Percentiles rank a stretch among this genome's conserved stretches.
Conservation (phyloP, 2,329 filamentous ascomycete genomes). For the Curvularia lunata region DNA sequence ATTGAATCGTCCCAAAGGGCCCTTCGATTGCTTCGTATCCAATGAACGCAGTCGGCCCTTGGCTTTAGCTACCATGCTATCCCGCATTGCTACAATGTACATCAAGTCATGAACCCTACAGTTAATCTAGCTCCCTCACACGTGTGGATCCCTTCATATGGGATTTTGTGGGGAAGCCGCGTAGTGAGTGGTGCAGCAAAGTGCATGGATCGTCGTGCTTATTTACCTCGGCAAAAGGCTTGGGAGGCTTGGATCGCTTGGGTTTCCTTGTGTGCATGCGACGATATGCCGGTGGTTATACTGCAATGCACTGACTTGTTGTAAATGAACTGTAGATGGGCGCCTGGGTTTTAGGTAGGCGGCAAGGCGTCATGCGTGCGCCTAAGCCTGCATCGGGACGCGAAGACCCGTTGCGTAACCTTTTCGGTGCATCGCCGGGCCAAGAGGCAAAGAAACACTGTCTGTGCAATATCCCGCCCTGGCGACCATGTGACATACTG, state of each 20-base stretch:
- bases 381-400: too few relatives aligned
- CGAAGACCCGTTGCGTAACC: constrained; percentile 1
- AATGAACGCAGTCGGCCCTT: constrained; percentile 1
- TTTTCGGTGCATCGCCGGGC: neutral
- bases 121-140: constrained; percentile 12
- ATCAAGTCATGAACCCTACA: constrained; percentile 6
- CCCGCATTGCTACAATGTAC: neutral
- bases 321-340: neutral
- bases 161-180: constrained; percentile 12
- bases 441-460: neutral
- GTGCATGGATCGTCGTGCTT: constrained; percentile 11
- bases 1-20: neutral
- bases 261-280: neutral
- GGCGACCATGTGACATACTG: neutral
- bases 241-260: constrained; percentile 12
- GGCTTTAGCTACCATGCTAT: neutral
- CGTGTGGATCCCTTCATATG: constrained; percentile 4
- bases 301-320: neutral
- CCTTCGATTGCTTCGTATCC: neutral
- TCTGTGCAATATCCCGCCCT: neutral
- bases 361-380: neutral
- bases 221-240: constrained; percentile 18
- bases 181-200: neutral
- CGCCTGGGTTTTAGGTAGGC: neutral
- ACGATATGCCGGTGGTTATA: constrained; percentile 3